phyloP scores from a whole-genome alignment of 331 rosid genomes.

The Arachis monticola region DNA sequence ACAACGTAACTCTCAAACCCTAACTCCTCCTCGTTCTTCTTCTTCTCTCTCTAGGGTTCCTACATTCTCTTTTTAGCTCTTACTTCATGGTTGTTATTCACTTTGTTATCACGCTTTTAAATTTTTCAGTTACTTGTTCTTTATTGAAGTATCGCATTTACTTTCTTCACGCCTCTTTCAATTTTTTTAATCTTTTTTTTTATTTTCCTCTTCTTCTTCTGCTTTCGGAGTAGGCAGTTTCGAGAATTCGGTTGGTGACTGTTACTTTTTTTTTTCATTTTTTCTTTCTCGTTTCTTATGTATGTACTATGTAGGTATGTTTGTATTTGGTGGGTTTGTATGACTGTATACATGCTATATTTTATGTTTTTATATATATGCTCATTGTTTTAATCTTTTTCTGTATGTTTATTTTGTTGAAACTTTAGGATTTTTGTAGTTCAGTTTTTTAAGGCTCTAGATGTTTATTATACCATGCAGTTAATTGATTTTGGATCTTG shows the following conservation, averaged over 20 bases:
- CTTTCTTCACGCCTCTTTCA: neutral
- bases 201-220: neutral
- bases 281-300: neutral
- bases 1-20: slow-evolving; percentile 30
- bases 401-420: no score
- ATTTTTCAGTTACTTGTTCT: neutral
- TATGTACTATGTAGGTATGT: neutral
- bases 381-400: no score
- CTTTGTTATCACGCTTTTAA: neutral
- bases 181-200: neutral
- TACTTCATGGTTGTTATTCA: neutral
- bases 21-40: neutral
- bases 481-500: slow-evolving; percentile 21
- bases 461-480: neutral
- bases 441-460: neutral
- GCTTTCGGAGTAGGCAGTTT: neutral
- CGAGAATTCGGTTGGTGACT: neutral
- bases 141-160: neutral
- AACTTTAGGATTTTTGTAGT: no score
- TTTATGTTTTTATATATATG: neutral
- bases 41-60: slow-evolving; percentile 28
- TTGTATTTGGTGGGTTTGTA: no score
- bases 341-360: neutral
- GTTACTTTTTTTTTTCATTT: neutral
- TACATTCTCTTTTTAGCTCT: neutral